Percentiles rank a stretch among this genome's conserved stretches.
phyloP scores from a whole-genome alignment of 2,329 filamentous ascomycete species.

The Cercospora janseana region DNA sequence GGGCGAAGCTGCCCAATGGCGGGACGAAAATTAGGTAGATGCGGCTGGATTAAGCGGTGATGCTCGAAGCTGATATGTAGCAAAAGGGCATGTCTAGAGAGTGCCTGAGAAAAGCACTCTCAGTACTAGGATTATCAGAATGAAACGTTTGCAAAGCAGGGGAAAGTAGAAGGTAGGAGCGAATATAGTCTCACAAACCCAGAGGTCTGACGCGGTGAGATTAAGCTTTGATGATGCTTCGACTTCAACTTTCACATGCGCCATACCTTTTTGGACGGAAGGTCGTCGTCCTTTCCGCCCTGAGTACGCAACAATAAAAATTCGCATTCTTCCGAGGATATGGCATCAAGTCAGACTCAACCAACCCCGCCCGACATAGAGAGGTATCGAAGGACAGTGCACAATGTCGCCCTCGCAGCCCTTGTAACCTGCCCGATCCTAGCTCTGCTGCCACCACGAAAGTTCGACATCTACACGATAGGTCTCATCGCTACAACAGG shows the following conservation, averaged over 20 bases:
- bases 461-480: conserved; percentile 61
- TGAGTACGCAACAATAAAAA: neutral
- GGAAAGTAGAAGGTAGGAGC: neutral
- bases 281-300: neutral
- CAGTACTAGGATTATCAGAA: no score
- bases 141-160: no score
- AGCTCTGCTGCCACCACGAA: conserved; percentile 58
- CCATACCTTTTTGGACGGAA: neutral
- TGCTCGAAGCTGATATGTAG: neutral
- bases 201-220: neutral
- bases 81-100: no score
- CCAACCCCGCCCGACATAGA: conserved; percentile 30
- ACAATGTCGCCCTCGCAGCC: conserved; percentile 50
- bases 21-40: conserved; percentile 18
- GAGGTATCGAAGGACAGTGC: conserved; percentile 37
- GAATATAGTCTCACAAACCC: neutral
- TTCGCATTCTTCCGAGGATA: no score
- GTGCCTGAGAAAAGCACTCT: no score
- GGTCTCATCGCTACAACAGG: conserved; percentile 51
- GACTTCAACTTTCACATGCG: neutral
- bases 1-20: conserved; percentile 22
- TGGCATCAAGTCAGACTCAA: conserved; percentile 20
- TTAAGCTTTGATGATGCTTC: conserved; percentile 7
- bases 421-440: conserved; percentile 56
- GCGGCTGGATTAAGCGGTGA: neutral